These are phyloP conservation scores for Erythrophleum fordii DNA, from an alignment of 306 rosid species.

Conservation along the genomic window DNA sequence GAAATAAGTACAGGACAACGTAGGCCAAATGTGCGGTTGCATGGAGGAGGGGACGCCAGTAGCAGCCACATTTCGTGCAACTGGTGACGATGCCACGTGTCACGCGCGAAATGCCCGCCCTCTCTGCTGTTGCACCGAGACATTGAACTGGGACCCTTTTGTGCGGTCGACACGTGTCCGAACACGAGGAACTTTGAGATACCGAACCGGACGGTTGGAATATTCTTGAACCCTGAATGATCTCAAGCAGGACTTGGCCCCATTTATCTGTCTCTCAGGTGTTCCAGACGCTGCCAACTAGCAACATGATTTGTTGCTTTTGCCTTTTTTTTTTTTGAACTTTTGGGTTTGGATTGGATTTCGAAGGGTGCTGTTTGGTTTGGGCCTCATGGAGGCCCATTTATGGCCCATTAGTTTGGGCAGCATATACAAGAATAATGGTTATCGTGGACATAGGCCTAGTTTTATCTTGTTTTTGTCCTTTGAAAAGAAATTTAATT, in stretches of 20 bases:
- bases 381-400: too few species aligned
- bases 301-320: too few species aligned
- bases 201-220: too few species aligned
- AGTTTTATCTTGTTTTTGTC: too few species aligned
- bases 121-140: background rate
- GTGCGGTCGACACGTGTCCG: background rate
- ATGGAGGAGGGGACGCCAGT: background rate
- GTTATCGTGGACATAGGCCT: too few species aligned
- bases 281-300: background rate
- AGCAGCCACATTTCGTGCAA: slow-evolving; percentile 1
- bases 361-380: too few species aligned
- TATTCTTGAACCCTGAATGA: background rate
- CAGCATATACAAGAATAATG: too few species aligned
- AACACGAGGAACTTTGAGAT: background rate
- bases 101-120: background rate
- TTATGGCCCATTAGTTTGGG: too few species aligned
- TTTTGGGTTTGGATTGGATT: too few species aligned
- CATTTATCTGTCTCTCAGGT: background rate
- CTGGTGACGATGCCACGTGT: background rate
- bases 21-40: slow-evolving; percentile 17
- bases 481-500: too few species aligned
- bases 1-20: background rate
- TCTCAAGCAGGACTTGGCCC: background rate
- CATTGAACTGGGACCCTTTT: background rate
- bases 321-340: too few species aligned